Conservation (phyloP, 441 rosid genomes). For the Hura crepitans region DNA sequence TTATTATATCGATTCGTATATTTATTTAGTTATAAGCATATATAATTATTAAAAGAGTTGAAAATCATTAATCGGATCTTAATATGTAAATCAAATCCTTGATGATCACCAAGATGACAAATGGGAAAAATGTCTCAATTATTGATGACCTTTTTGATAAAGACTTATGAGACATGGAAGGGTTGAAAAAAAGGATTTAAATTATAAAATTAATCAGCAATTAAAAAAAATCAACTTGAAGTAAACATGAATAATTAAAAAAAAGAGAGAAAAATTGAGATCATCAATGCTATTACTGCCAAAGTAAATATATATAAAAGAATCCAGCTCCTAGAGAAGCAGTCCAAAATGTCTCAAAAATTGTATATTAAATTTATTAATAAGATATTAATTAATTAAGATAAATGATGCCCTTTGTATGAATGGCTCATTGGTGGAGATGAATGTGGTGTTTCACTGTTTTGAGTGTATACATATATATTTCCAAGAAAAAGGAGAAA, state of each 20-base stretch:
- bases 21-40: too few relatives aligned
- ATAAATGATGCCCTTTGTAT: slow-evolving; percentile 14
- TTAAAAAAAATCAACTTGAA: slow-evolving; percentile 25
- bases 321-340: slow-evolving; percentile 30
- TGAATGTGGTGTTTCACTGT: slow-evolving; percentile 16
- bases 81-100: neutral
- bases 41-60: neutral
- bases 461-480: too few relatives aligned
- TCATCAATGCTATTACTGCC: slow-evolving; percentile 1
- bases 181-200: neutral
- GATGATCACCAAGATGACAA: slow-evolving; percentile 24
- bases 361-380: slow-evolving; percentile 15
- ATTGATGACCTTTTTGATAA: slow-evolving; percentile 31
- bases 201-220: slow-evolving; percentile 18
- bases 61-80: slow-evolving; percentile 1
- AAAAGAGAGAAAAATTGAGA: slow-evolving; percentile 3
- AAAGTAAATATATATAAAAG: slow-evolving; percentile 1
- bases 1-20: too few relatives aligned
- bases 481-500: slow-evolving; percentile 21
- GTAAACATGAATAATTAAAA: neutral
- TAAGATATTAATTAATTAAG: neutral
- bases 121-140: slow-evolving; percentile 33
- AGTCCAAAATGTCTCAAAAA: slow-evolving; percentile 29
- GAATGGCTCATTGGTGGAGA: slow-evolving; percentile 12
- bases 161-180: slow-evolving; percentile 9